Percentiles rank a stretch among this genome's conserved stretches.
These are phyloP conservation scores for Ophiocordyceps camponoti-rufipedis DNA, from an alignment of 2,329 filamentous ascomycete genomes.

Conservation along the genomic window DNA sequence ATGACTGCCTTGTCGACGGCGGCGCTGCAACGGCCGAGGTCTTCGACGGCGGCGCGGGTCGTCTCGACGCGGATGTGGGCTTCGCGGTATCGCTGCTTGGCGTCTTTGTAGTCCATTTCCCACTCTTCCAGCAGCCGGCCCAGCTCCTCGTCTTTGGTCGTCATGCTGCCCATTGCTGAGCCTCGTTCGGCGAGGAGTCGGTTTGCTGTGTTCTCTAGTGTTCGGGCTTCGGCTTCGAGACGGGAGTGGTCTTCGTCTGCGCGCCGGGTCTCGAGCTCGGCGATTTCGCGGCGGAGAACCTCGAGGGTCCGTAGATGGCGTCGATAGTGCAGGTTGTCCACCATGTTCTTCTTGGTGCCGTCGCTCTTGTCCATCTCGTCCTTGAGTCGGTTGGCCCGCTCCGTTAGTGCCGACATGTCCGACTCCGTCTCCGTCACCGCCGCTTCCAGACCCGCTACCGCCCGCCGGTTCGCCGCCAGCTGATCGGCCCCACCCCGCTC, in stretches of 20 bases:
- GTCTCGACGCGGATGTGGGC: conserved; percentile 79
- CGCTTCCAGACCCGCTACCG: conserved; percentile 49
- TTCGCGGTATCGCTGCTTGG: conserved; percentile 64
- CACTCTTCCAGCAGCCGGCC: conserved; percentile 57
- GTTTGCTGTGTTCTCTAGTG: conserved; percentile 50
- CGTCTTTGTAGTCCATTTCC: conserved; percentile 73
- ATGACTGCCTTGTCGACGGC: conserved; percentile 94
- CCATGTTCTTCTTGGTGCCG: conserved; percentile 69
- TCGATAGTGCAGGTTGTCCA: conserved; percentile 75
- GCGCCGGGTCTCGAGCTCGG: conserved; percentile 57
- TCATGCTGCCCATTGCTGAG: conserved; percentile 59
- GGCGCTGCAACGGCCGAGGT: conserved; percentile 62
- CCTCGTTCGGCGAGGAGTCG: conserved; percentile 54
- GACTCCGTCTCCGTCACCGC: conserved; percentile 46
- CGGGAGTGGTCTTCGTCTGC: conserved; percentile 67
- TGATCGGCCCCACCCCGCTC: conserved; percentile 56
- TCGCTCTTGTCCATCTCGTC: conserved; percentile 64
- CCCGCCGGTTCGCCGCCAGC: conserved; percentile 49
- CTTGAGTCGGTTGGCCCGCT: conserved; percentile 59
- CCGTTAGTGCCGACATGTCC: conserved; percentile 48
- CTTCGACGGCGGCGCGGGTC: conserved; percentile 82
- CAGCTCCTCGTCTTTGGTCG: conserved; percentile 69
- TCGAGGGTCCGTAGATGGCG: conserved; percentile 53
- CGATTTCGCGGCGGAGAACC: conserved; percentile 49
- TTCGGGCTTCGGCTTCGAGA: conserved; percentile 49